Percentiles rank a stretch among this genome's conserved stretches.
These are phyloP conservation scores for Penicillium crystallinum DNA, from an alignment of 495 filamentous ascomycete species.

Conservation along the genomic window DNA sequence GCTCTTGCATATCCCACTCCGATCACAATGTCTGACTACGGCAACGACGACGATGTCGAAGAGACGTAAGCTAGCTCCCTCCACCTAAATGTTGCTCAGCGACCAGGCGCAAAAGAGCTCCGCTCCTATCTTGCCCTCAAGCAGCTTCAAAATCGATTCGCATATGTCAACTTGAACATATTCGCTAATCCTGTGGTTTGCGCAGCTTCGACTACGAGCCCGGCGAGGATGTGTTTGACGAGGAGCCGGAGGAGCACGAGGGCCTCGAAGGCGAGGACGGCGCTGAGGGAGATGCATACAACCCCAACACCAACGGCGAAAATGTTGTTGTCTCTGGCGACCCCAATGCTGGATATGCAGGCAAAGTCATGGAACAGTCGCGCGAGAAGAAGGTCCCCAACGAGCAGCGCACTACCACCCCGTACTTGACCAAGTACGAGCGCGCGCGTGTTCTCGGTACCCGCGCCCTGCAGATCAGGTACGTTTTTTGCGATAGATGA, in stretches of 20 bases:
- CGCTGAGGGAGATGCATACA: constrained; percentile 49
- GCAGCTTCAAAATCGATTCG: background rate
- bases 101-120: constrained; percentile 5
- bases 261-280: constrained; percentile 35
- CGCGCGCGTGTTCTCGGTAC: constrained; percentile 88
- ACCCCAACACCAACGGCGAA: constrained; percentile 42
- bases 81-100: background rate
- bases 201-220: constrained; percentile 51
- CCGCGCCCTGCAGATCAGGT: constrained; percentile 94
- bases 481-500: constrained; percentile 22
- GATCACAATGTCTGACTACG: constrained; percentile 79
- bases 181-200: constrained; percentile 11
- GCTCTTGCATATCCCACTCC: background rate
- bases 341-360: constrained; percentile 56
- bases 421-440: constrained; percentile 99
- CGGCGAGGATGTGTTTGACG: constrained; percentile 59
- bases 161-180: constrained; percentile 3
- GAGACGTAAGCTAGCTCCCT: constrained; percentile 39
- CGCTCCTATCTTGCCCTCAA: background rate
- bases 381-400: constrained; percentile 88
- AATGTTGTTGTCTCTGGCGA: constrained; percentile 71
- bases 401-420: constrained; percentile 85
- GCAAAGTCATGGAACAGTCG: constrained; percentile 53
- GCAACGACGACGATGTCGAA: constrained; percentile 57
- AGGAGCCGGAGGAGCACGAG: constrained; percentile 54